Base-by-base conservation (phyloP, 75 land plant genomes). In the Picea glauca region DNA sequence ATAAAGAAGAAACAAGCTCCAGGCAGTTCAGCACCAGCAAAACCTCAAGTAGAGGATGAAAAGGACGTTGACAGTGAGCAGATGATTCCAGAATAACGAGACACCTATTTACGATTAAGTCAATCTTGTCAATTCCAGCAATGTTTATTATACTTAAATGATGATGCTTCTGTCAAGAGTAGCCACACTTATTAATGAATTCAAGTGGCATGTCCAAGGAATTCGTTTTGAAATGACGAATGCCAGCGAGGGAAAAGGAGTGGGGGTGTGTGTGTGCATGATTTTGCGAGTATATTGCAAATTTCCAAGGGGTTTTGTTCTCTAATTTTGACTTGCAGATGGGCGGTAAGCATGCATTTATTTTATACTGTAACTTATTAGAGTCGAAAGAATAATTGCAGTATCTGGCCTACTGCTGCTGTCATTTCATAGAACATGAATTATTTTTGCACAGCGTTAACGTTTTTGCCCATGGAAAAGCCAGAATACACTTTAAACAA, bases 1-100 rank as follows among this genome's bases (percentile, higher is more conserved):
- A 92, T 96, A 30, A 96, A 96, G 89, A 96, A 96, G 87, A 94
- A 94, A 81, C 91, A 96, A 83, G 90, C 91, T 31, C 91, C 90
- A 62, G 92, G 92, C 21, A 86, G 81, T 40, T 80, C 75, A 70
- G 75, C 81, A 20, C 91, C 93, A 72, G 54, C 83, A 20, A 87
- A 96, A 74, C 93, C 99, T 20, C 80, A 87, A 79, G 65, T 94
- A 20, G 97, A 94, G 77, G 82, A 84, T 43, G 99, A 86, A 64
- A 90, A 85, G 35, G 97, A 96, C 86, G 99, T 96, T 60, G 99
- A 96, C 67, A 88, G 87, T 79, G 99, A 96, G 78, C 94, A 92
- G 83, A 91, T 92, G 79, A 80, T 96, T 74, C 98, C 99, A 4
- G 99, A 96, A 67, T 95, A 78, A 85, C 15, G 15, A 56, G 75